Evolutionary conservation across 768 basidiomycete species (phyloP).

Genomic region (Paxillus ammoniavirescens): DNA sequence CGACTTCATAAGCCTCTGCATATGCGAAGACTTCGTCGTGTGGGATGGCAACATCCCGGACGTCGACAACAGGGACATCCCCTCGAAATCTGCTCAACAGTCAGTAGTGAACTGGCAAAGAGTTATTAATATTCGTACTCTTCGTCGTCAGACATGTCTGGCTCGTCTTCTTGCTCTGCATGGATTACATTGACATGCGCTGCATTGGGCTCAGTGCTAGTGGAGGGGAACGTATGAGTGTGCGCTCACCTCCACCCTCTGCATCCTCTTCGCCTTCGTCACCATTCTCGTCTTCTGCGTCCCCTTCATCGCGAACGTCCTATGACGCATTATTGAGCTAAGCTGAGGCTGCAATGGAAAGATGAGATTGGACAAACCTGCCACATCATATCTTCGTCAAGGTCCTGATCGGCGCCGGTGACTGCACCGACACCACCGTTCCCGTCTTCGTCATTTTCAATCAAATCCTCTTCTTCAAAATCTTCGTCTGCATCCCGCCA

Average conservation of each 20-base stretch:
- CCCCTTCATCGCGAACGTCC: constrained; percentile 57
- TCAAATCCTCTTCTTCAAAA: constrained; percentile 59
- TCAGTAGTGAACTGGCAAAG: constrained; percentile 13
- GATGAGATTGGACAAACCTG: constrained; percentile 40
- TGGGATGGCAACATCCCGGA: constrained; percentile 26
- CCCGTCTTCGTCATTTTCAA: constrained; percentile 60
- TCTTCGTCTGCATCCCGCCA: constrained; percentile 59
- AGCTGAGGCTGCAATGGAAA: not conserved
- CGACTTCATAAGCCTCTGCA: constrained; percentile 50
- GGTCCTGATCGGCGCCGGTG: constrained; percentile 47
- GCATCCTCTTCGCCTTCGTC: constrained; percentile 46
- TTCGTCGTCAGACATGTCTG: constrained; percentile 66
- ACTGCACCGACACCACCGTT: constrained; percentile 48
- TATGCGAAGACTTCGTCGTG: constrained; percentile 56
- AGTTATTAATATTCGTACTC: constrained; percentile 41
- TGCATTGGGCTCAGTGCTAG: constrained; percentile 17
- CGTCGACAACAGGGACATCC: constrained; percentile 39
- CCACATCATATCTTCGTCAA: constrained; percentile 56
- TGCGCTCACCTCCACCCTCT: constrained; percentile 19
- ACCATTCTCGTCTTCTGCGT: constrained; percentile 59
- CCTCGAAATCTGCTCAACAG: constrained; percentile 34
- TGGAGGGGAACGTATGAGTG: not conserved
- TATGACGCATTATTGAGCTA: constrained; percentile 22
- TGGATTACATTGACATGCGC: constrained; percentile 60
- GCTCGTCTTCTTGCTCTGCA: constrained; percentile 59